Evolutionary conservation across 1,284 basidiomycete species (phyloP).

Genomic region (Pseudozyma hubeiensis): DNA sequence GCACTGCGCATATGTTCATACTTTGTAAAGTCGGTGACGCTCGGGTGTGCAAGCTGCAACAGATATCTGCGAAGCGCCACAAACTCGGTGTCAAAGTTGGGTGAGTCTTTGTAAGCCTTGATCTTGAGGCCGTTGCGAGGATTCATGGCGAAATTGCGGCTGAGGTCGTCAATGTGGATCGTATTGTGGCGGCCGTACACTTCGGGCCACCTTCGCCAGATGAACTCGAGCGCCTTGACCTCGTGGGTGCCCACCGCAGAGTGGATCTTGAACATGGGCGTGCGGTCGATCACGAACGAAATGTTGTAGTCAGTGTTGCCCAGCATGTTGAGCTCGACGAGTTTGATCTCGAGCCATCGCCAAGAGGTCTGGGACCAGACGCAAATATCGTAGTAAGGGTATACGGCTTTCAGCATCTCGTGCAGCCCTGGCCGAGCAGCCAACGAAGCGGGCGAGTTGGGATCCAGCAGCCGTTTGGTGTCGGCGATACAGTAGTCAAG

Average conservation of each 20-base stretch:
- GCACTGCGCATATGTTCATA: constrained; percentile 31
- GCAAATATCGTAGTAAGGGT: constrained; percentile 65
- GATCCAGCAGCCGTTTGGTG: constrained; percentile 72
- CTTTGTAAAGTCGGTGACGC: constrained; percentile 41
- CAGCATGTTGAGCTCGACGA: constrained; percentile 87
- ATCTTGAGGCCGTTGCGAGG: constrained; percentile 86
- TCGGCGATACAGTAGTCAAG: constrained; percentile 77
- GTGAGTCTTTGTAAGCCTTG: constrained; percentile 71
- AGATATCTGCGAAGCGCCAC: constrained; percentile 40
- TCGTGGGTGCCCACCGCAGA: constrained; percentile 77
- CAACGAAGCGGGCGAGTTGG: constrained; percentile 80
- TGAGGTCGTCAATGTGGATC: constrained; percentile 87
- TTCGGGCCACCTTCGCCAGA: constrained; percentile 58
- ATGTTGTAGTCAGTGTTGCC: constrained; percentile 48
- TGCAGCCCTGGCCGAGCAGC: constrained; percentile 85
- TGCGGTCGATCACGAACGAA: constrained; percentile 76
- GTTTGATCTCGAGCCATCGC: constrained; percentile 91
- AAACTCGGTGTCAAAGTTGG: constrained; percentile 57
- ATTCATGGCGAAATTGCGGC: constrained; percentile 83
- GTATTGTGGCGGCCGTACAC: constrained; percentile 74
- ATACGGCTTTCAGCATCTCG: constrained; percentile 74
- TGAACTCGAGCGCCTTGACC: constrained; percentile 68
- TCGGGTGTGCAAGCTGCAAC: constrained; percentile 49
- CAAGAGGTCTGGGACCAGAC: constrained; percentile 76
- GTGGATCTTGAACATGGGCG: constrained; percentile 89